phyloP scores from a whole-genome alignment of 1,284 basidiomycete species.

The Xerocomus nothofagi region DNA sequence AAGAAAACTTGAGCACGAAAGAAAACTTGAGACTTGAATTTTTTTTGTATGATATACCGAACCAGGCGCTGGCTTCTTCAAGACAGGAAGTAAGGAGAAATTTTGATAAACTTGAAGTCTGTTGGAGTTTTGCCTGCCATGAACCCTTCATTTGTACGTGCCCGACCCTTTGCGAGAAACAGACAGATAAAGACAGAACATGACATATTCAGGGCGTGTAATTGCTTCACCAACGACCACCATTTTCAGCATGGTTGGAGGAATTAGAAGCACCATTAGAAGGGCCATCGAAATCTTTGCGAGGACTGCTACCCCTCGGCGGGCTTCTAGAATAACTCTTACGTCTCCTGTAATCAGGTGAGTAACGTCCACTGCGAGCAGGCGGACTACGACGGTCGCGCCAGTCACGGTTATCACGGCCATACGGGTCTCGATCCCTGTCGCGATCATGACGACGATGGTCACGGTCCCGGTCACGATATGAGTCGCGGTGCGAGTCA shows the following conservation, averaged over 20 bases:
- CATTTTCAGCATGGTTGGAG: constrained; percentile 34
- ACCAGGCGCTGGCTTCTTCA: constrained; percentile 38
- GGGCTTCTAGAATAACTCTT: constrained; percentile 78
- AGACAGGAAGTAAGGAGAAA: constrained; percentile 40
- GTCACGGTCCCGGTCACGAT: constrained; percentile 52
- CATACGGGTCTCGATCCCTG: constrained; percentile 57
- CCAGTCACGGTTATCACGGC: constrained; percentile 57
- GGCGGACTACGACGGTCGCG: constrained; percentile 67
- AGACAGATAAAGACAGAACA: constrained; percentile 30
- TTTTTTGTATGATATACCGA: constrained; percentile 42
- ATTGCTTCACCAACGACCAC: constrained; percentile 49
- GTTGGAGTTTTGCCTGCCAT: constrained; percentile 34
- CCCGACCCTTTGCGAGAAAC: constrained; percentile 34
- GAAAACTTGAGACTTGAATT: constrained; percentile 49
- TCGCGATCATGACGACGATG: constrained; percentile 52
- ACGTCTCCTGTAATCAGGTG: constrained; percentile 71
- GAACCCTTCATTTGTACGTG: constrained; percentile 37
- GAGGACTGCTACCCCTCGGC: constrained; percentile 72
- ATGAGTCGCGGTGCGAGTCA: constrained; percentile 52
- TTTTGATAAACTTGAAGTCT: constrained; percentile 37
- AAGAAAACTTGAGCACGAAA: constrained; percentile 37
- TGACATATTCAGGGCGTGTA: constrained; percentile 13
- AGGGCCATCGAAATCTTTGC: constrained; percentile 51
- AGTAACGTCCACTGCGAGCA: constrained; percentile 62
- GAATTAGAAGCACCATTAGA: constrained; percentile 35